These are phyloP conservation scores for Lunularia cruciata DNA, from an alignment of 225 moss, liverwort and hornwort species.

Conservation along the genomic window DNA sequence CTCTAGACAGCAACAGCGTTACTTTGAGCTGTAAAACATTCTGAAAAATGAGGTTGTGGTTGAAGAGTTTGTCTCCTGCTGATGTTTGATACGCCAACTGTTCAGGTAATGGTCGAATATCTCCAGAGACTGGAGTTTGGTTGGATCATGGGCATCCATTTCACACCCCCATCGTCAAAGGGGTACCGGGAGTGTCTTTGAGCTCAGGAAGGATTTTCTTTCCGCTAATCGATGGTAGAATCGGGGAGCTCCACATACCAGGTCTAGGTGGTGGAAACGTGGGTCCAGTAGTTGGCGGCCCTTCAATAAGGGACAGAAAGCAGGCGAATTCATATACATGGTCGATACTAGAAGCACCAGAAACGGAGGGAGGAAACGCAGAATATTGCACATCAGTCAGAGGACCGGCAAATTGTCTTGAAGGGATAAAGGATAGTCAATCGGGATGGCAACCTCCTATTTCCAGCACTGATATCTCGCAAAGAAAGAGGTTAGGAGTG, in stretches of 20 bases:
- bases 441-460: constrained; percentile 46
- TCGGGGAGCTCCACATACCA: constrained; percentile 44
- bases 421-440: constrained; percentile 41
- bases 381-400: constrained; percentile 41
- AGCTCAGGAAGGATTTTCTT: constrained; percentile 42
- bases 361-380: constrained; percentile 51
- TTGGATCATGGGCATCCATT: constrained; percentile 48
- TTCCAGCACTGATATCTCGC: constrained; percentile 38
- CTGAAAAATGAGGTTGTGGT: too few relatives aligned
- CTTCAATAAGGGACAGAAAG: constrained; percentile 31
- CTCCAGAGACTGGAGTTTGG: constrained; percentile 39
- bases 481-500: constrained; percentile 18
- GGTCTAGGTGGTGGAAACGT: constrained; percentile 43
- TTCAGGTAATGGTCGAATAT: constrained; percentile 14
- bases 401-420: constrained; percentile 40
- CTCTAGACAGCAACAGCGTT: too few relatives aligned
- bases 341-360: constrained; percentile 47
- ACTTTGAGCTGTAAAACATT: too few relatives aligned
- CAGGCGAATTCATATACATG: constrained; percentile 35
- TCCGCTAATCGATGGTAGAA: constrained; percentile 37
- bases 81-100: neutral
- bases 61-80: neutral
- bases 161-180: constrained; percentile 38
- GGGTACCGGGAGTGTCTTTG: constrained; percentile 39
- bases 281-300: constrained; percentile 26